Base-by-base conservation (phyloP, 768 basidiomycete genomes). In the Coprinellus micaceus region DNA sequence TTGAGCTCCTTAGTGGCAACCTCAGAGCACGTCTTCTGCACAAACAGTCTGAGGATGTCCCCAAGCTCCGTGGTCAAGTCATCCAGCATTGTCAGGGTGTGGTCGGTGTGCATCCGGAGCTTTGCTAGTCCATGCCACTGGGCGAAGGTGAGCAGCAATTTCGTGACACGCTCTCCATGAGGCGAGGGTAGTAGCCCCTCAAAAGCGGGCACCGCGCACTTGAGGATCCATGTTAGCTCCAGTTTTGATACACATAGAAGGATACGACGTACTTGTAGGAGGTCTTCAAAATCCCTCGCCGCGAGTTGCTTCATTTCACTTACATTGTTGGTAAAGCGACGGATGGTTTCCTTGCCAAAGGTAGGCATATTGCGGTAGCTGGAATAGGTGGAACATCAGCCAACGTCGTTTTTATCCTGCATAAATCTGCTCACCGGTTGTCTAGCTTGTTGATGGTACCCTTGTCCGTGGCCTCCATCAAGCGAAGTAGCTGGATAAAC, bases 1-100 rank as follows among this genome's bases (percentile, higher is more conserved):
- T 75, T 76, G 13, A 81, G 63, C 33, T 79, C 76, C 1, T 58
- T 10, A 0, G 75, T 77, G 0, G 56, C 26, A 53, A 66, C 74
- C 1, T 56, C 47, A 0, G 58, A 25, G 51, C 71, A 71, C 0
- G 68, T 69, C 1, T 53, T 15, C 1, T 61, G 39, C 2, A 59
- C 55, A 59, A 81, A 81, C 3, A 60, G 24, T 0, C 70, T 71
- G 4, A 77, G 54, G 0, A 60, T 41, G 1, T 57, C 29, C 0
- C 77, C 71, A 5, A 78, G 57, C 0, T 58, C 55, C 1, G n/a
- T 58, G 1, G 72, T 76, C 0, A 64, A 44, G 0, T 59, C 51
- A 0, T 68, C 63, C 2, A 77, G 64, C 1, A 63, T 29, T 0
- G 36, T 17, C 3, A 74, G 53, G 0, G 70, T 69, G 0, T 26